Evolutionary conservation across 148 eudicot species (phyloP).

Genomic region (Selenicereus undatus): DNA sequence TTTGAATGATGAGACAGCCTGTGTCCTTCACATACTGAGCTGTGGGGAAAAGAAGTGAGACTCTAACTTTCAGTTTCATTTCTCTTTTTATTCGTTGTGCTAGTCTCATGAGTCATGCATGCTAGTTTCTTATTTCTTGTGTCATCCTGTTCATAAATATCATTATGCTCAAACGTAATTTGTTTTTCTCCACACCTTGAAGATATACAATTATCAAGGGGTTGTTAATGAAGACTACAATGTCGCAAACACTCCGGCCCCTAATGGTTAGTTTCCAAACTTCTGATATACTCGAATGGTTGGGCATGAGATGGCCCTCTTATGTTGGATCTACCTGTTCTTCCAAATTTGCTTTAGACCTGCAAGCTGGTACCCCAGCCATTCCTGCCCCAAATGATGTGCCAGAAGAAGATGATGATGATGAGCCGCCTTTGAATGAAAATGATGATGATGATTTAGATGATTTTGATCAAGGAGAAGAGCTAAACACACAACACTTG

Average conservation of each 20-base stretch:
- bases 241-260: slow-evolving; percentile 78
- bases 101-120: neutral
- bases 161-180: slow-evolving; percentile 3
- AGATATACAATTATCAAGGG: slow-evolving; percentile 96
- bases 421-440: slow-evolving; percentile 82
- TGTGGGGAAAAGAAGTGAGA: neutral
- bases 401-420: slow-evolving; percentile 71
- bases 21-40: neutral
- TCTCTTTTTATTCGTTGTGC: neutral
- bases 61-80: neutral
- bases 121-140: neutral
- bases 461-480: slow-evolving; percentile 72
- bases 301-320: slow-evolving; percentile 9
- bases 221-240: slow-evolving; percentile 91
- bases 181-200: slow-evolving; percentile 36
- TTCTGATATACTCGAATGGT: slow-evolving; percentile 24
- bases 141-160: neutral
- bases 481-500: slow-evolving; percentile 80
- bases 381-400: slow-evolving; percentile 53
- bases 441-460: slow-evolving; percentile 88
- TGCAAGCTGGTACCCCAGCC: slow-evolving; percentile 79
- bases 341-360: slow-evolving; percentile 35
- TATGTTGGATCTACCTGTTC: slow-evolving; percentile 21
- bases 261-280: slow-evolving; percentile 29
- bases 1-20: neutral